A percentile compares a stretch with the other conserved stretches of the same genome.
phyloP scores from a whole-genome alignment of 2,329 filamentous ascomycete species.

The Hirsutella minnesotensis region DNA sequence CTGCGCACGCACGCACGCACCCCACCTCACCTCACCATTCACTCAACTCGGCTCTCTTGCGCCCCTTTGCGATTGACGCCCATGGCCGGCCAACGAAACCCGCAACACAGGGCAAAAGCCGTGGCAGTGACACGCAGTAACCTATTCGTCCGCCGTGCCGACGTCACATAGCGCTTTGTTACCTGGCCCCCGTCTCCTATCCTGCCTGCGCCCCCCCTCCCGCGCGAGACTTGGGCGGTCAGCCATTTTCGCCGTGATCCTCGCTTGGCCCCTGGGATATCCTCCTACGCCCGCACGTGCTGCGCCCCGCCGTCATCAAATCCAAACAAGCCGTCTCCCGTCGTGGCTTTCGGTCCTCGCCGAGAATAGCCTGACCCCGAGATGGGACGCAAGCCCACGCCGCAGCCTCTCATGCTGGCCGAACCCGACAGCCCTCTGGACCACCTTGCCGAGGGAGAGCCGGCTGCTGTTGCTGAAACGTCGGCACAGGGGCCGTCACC shows the following conservation, averaged over 20 bases:
- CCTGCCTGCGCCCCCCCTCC: not conserved
- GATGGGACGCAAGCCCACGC: slow-evolving; percentile 48
- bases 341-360: not conserved
- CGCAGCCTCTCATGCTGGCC: slow-evolving; percentile 44
- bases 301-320: not conserved
- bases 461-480: slow-evolving; percentile 19
- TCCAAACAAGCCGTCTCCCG: not conserved
- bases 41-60: not conserved
- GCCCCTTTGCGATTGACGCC: not conserved
- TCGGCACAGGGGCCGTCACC: slow-evolving; percentile 15
- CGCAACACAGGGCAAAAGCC: not conserved
- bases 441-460: slow-evolving; percentile 13
- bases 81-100: not conserved
- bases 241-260: not conserved
- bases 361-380: slow-evolving; percentile 5
- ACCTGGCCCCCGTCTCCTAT: not conserved
- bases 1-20: not conserved
- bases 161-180: not conserved
- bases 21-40: not conserved
- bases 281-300: not conserved
- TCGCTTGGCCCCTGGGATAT: not conserved
- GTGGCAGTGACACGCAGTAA: too few relatives aligned
- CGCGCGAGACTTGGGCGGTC: not conserved
- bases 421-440: slow-evolving; percentile 22
- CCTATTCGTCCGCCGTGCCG: not conserved